Conservation (phyloP, 305 asterid genomes). For the Fraxinus greggii region DNA sequence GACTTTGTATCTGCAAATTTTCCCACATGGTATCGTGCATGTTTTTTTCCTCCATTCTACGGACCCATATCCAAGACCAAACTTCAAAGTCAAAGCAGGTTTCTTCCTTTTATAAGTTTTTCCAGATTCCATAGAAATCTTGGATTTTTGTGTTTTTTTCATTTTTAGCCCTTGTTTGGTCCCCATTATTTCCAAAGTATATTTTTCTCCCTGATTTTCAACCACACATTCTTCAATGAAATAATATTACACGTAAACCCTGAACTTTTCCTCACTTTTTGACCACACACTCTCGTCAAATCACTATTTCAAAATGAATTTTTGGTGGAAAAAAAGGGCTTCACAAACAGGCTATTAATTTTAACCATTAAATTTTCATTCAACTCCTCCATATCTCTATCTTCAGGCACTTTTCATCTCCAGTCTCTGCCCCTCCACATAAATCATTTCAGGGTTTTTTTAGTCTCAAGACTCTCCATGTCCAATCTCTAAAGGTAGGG, state of each 20-base stretch:
- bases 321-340: not conserved
- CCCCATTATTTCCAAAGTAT: no score
- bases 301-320: not conserved
- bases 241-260: no score
- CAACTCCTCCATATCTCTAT: not conserved
- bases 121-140: not conserved
- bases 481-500: not conserved
- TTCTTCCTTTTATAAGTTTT: not conserved
- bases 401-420: not conserved
- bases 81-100: not conserved
- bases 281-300: not conserved
- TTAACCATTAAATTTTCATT: not conserved
- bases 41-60: not conserved
- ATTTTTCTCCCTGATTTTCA: no score
- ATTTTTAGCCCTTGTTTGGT: not conserved
- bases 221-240: no score
- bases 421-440: not conserved
- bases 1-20: not conserved
- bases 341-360: not conserved
- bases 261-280: no score
- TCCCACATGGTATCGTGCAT: not conserved
- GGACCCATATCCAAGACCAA: not conserved
- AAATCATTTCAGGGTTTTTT: not conserved
- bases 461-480: not conserved
- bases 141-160: not conserved